phyloP scores from a whole-genome alignment of 2,329 filamentous ascomycete species.

The Madurella mycetomatis region DNA sequence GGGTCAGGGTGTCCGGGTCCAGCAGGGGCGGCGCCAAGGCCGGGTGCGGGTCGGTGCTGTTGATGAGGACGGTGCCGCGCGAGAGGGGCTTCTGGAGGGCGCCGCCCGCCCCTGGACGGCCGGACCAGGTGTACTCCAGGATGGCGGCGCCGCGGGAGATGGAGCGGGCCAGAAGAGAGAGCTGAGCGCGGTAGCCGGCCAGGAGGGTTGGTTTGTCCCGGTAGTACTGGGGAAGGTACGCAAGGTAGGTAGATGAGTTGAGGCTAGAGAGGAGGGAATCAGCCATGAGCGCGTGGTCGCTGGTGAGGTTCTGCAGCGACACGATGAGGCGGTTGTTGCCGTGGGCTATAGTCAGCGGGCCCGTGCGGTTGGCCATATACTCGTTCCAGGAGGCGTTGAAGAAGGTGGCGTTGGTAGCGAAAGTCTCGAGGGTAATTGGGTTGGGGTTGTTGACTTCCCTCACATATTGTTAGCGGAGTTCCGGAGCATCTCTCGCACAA shows the following conservation, averaged over 20 bases:
- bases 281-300: background rate
- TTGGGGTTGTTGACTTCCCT: too few species aligned
- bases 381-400: slow-evolving; percentile 5
- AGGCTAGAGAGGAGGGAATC: background rate
- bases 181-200: slow-evolving; percentile 35
- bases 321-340: background rate
- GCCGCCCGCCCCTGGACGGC: slow-evolving; percentile 27
- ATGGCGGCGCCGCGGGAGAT: slow-evolving; percentile 26
- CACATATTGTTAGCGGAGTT: background rate
- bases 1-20: slow-evolving; percentile 35
- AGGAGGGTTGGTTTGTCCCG: slow-evolving; percentile 6
- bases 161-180: slow-evolving; percentile 28
- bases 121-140: slow-evolving; percentile 30
- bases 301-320: slow-evolving; percentile 7
- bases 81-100: slow-evolving; percentile 35
- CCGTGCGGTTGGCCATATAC: slow-evolving; percentile 14
- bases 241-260: background rate
- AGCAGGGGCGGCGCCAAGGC: slow-evolving; percentile 30
- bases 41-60: slow-evolving; percentile 30
- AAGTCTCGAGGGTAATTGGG: slow-evolving; percentile 11
- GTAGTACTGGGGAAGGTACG: slow-evolving; percentile 28
- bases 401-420: slow-evolving; percentile 4
- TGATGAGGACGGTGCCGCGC: slow-evolving; percentile 37
- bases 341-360: slow-evolving; percentile 9
- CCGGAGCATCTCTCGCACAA: background rate